Conservation (phyloP, 2,329 filamentous ascomycete genomes). For the Xylaria sp. region DNA sequence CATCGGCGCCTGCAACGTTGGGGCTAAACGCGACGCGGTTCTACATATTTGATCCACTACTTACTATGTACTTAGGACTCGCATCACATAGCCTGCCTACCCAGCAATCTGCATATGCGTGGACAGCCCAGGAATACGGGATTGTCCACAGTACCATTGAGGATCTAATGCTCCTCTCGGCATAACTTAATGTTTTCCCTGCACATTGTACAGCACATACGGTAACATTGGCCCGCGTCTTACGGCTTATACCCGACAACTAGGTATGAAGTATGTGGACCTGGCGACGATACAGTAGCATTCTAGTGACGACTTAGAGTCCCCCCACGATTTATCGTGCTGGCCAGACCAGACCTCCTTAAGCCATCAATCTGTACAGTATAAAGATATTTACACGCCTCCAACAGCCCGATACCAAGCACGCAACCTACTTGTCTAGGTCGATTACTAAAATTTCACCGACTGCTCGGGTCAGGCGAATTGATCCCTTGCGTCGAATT, state of each 20-base stretch:
- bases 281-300: constrained; percentile 17
- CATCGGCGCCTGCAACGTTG: constrained; percentile 21
- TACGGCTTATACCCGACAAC: constrained; percentile 27
- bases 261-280: constrained; percentile 15
- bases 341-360: not conserved
- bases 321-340: not conserved
- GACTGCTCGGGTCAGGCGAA: not conserved
- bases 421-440: not conserved
- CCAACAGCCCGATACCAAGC: not conserved
- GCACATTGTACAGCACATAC: constrained; percentile 24
- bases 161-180: constrained; percentile 19
- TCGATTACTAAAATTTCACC: not conserved
- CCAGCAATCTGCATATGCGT: not conserved
- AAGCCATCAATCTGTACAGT: not conserved
- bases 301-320: constrained; percentile 4
- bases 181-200: constrained; percentile 14
- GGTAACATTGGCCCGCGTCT: constrained; percentile 28
- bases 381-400: not conserved
- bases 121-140: not conserved
- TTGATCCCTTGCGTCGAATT: constrained; percentile 19
- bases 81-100: not conserved
- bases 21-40: constrained; percentile 29
- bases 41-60: constrained; percentile 17
- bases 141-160: not conserved
- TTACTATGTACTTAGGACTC: not conserved